phyloP scores from a whole-genome alignment of 129 eudicot species.

The Helichrysum umbraculigerum region DNA sequence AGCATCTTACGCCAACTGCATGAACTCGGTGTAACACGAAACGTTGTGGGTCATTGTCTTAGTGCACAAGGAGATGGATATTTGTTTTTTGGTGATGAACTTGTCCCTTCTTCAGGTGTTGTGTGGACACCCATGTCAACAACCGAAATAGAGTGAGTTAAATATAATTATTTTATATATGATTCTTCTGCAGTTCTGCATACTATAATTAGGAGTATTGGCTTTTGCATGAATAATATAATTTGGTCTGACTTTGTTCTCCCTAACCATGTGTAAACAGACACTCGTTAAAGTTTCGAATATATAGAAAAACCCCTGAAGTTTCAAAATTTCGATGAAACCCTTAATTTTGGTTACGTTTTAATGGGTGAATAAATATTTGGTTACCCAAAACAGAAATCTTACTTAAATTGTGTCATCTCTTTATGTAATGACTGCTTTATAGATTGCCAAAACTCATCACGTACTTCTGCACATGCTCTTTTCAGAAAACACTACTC shows the following conservation, averaged over 20 bases:
- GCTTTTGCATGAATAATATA: background rate
- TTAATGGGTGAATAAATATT: background rate
- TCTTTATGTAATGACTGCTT: background rate
- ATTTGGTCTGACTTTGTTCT: background rate
- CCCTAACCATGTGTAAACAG: background rate
- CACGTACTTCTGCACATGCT: background rate
- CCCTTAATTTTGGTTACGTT: too few relatives aligned
- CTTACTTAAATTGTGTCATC: background rate
- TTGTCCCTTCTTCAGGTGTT: slow-evolving; percentile 65
- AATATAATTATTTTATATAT: background rate
- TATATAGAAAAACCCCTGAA: background rate
- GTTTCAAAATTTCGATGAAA: background rate
- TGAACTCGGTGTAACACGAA: slow-evolving; percentile 59
- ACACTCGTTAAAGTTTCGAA: background rate
- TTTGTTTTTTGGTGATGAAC: slow-evolving; percentile 78
- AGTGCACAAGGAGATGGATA: slow-evolving; percentile 83
- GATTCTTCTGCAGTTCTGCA: too few relatives aligned
- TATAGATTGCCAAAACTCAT: background rate
- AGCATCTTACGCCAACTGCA: slow-evolving; percentile 71
- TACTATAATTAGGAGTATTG: background rate
- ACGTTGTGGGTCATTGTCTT: slow-evolving; percentile 87
- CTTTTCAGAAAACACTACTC: slow-evolving; percentile 63
- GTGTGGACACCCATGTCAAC: slow-evolving; percentile 69
- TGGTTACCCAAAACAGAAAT: background rate
- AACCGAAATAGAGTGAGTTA: slow-evolving; percentile 55